Base-by-base conservation (phyloP, 2,329 filamentous ascomycete species). In the Celoporthe dispersa region DNA sequence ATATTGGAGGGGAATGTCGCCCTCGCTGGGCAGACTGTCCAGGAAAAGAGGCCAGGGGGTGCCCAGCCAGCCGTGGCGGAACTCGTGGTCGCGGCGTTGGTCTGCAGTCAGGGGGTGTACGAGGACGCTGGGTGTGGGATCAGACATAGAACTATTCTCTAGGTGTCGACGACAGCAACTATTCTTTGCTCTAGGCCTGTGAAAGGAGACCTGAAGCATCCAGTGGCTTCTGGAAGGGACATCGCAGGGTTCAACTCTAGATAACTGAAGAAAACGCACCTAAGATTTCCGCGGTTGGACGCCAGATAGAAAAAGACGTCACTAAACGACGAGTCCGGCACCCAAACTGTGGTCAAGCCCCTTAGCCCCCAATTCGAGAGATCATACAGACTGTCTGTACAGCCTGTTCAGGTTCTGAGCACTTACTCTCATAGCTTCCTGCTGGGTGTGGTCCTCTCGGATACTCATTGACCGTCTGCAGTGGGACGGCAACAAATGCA, bases 271-370 rank as follows among this genome's bases (percentile, higher is more conserved):
- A 16, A 6, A 22, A 71, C 74, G 68, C 39, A 74, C 76, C 77
- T 79, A 0, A 78, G 59, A 48, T 74, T 74, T 22, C 78, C 78
- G 25, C 78, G 75, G 64, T 79, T 79, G 19, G 77, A 66, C 22
- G 78, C 75, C 48, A 79, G 51, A 68, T 79, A 79, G 67, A 79
- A 79, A 64, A 79, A 79, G 11, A 79, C 78, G 51, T 79, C 78
- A 0, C 78, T 78, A 53, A 79, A 79, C 0, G 78, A 79, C 1
- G 77, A 77, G 64, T 79, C 78, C 1, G 78, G 78, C 9, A 79
- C 78, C 78, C 78, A 79, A 57, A 78, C 77, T 72, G 48, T n/a
- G 1, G 2, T 59, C 11, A 48, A 28, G 39, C 60, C 8, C 19
- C 41, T 19, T 41, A 28, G 35, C 7, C 67, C 28, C 66, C 25